Base-by-base conservation (phyloP, 805 yeast genomes). In the Spathaspora sp. region DNA sequence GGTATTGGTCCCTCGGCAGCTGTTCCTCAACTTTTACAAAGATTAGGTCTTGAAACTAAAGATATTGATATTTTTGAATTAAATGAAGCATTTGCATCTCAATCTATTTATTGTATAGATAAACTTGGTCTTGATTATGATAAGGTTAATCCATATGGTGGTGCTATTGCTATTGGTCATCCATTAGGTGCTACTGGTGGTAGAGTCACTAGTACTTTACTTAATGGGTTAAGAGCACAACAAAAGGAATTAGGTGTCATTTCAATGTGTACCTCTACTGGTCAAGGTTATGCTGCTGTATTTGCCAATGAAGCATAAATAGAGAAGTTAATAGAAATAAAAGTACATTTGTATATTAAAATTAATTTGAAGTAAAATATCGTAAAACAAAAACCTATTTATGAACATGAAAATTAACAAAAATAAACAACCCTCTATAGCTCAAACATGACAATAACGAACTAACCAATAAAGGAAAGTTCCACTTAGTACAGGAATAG, bases 401-500 rank as follows among this genome's bases (percentile, higher is more conserved):
- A 23, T 3, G 4, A 42, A 42, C 29, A 42, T 23, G 9, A 42
- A 42, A 42, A 19, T 23, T 4, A 23, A 23, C 3, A 23, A 23
- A 23, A 23, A 23, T 6, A 23, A 23, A 4, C 6, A 23, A 23
- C 26, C 6, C 29, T 19, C 12, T 20, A 42, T 23, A 28, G 12
- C 47, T 19, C 31, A 45, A 45, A 31, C 40, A 45, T 52, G 47
- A 46, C 52, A 46, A 42, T 28, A 42, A n/a, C 32, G 35, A 17
- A 85, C 76, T 18, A 81, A 75, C 23, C 67, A 68, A 61, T 77
- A 76, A 56, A 91, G 73, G 58, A 87, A 82, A 4, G 78, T 62
- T 6, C 96, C 86, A 18, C 97, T 86, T 43, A 93, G 68, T 1
- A 89, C 89, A 6, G 99, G 99, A 53, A 94, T 93, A 46, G 98